Base-by-base conservation (phyloP, 2,329 filamentous ascomycete species). In the Penicillium capsulatum region DNA sequence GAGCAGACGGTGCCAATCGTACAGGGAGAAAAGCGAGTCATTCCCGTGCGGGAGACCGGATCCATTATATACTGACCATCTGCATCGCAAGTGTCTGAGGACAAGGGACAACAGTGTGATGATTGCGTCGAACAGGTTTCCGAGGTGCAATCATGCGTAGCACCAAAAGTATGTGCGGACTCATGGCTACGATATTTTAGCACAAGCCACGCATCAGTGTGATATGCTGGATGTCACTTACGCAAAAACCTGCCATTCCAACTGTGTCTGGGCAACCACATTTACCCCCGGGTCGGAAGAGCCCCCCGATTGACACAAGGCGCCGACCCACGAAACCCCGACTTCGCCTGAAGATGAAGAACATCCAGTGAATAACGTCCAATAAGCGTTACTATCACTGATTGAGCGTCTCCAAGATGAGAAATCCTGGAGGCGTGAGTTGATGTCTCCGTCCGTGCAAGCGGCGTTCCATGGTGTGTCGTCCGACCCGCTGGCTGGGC, bases 171-270 rank as follows among this genome's bases (percentile, higher is more conserved):
- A 64, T 97, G 91, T 1, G 87, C 91, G 3, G 83, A 83, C 65
- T 97, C 91, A 61, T 97, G 91, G 13, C 58, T 60, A 15, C n/a
- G 16, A 16, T 29, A 3, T 14, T 14, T 38, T 9, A 43, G 35
- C 15, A 24, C 22, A 24, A 30, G 6, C 13, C 3, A 14, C 4
- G 16, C 9, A 26, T 3, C 10, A 17, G 14, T 20, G n/a, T 24
- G 11, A 3, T n/a, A n/a, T n/a, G n/a, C n/a, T n/a, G n/a, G n/a
- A n/a, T n/a, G n/a, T n/a, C n/a, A 51, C 58, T 38, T 47, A 61
- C 53, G 91, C 90, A 66, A 96, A 86, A 40, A 96, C 85, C 64
- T 95, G 88, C 90, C 90, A 97, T 63, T 96, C 88, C 1, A 79
- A 83, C 16, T 77, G 74, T 0, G 89, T 92, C 47, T 78, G 79